Conservation (phyloP, 139 green algal species). For the Tetraselmis striata region DNA sequence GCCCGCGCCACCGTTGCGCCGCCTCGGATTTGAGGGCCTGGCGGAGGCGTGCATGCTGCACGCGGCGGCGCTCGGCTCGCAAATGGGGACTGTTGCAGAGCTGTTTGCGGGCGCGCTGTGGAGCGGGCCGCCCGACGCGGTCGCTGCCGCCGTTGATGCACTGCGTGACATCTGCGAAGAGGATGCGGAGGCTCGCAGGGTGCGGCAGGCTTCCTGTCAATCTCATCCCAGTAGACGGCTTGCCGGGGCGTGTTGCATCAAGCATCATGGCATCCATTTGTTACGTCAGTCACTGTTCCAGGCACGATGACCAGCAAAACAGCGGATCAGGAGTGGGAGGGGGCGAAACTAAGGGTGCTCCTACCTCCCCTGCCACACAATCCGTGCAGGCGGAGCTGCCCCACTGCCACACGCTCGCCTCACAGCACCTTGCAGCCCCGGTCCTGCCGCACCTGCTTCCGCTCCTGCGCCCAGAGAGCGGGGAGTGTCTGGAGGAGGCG, state of each 20-base stretch:
- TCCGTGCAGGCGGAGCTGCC: no score
- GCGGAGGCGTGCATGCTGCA: neutral
- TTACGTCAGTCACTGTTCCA: no score
- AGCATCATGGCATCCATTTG: no score
- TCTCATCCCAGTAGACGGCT: no score
- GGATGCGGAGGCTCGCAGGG: neutral
- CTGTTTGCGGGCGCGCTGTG: neutral
- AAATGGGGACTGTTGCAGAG: neutral
- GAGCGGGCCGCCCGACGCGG: no score
- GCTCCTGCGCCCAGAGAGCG: neutral
- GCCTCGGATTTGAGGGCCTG: neutral
- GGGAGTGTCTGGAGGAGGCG: neutral
- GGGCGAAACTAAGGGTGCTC: no score
- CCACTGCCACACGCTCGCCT: neutral
- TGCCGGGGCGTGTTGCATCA: no score
- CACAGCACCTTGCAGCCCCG: neutral
- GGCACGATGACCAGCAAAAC: no score
- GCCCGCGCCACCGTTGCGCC: neutral
- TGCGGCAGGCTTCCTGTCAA: no score
- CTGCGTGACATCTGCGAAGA: neutral
- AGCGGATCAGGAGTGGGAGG: no score
- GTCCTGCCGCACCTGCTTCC: neutral
- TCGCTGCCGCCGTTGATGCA: neutral
- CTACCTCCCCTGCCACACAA: no score
- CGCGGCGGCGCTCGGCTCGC: neutral